Evolutionary conservation across 2,329 filamentous ascomycete species (phyloP).

Genomic region (Pyricularia sp.): DNA sequence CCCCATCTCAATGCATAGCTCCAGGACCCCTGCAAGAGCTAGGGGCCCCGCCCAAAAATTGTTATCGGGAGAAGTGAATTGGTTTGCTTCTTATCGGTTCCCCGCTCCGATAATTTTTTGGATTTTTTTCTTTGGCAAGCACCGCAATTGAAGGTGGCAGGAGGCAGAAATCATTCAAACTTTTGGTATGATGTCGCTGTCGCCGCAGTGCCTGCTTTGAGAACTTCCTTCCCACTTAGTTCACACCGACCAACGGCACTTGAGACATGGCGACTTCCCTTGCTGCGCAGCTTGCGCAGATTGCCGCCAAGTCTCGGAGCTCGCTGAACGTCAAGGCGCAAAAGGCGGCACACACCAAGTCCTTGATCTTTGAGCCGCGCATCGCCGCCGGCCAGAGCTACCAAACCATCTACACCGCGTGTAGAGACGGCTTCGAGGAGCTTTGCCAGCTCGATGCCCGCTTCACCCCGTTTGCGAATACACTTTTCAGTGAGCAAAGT

Average conservation of each 20-base stretch:
- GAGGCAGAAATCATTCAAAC: not conserved
- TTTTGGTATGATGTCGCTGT: not conserved
- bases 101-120: not conserved
- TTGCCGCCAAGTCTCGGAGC: slow-evolving; percentile 82
- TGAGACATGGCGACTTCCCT: slow-evolving; percentile 48
- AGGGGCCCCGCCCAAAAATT: not conserved
- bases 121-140: not conserved
- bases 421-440: slow-evolving; percentile 82
- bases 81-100: not conserved
- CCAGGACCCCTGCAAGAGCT: not conserved
- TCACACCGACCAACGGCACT: not conserved
- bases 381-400: slow-evolving; percentile 83
- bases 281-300: slow-evolving; percentile 86
- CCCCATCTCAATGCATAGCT: not conserved
- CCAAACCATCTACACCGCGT: slow-evolving; percentile 79
- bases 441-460: slow-evolving; percentile 77
- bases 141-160: not conserved
- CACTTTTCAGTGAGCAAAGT: slow-evolving; percentile 89
- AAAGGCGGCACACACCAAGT: slow-evolving; percentile 85
- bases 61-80: not conserved
- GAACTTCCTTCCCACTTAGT: not conserved
- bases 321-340: slow-evolving; percentile 90
- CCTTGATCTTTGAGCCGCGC: slow-evolving; percentile 82
- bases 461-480: slow-evolving; percentile 65
- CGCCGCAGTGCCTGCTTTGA: not conserved